Evolutionary conservation across 805 yeast species (phyloP), one percentile per base, ranked within the genome.

Genomic region (Teunomyces lycoperdinae): DNA sequence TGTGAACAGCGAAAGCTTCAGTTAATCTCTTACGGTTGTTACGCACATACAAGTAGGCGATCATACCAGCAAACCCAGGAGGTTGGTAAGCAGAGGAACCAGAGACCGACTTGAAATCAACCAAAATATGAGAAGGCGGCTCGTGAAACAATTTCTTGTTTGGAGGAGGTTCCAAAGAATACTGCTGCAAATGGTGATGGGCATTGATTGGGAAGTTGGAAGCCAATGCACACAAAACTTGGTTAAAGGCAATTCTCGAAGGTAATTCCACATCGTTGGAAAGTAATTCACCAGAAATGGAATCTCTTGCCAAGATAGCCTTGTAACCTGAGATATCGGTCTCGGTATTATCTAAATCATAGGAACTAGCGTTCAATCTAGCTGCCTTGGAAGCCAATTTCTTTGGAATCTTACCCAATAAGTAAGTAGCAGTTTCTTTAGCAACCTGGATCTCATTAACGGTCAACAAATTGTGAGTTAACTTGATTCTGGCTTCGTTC

Each of bases 1-100:
- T 80, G 51, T 79, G 79, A 42, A 88, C 81, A 4, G 86, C 81
- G 67, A 86, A 88, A 0, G 95, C 85, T 66, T 89, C 96, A 0
- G 96, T 85, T 46, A 89, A 69, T 54, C 87, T 73, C 58, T 74
- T 79, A 45, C 76, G 77, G 27, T 79, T 73, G 51, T 82, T 84
- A 60, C 96, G 71, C 56, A 89, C 67, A 61, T 84, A 85, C 67
- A 89, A 71, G 56, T 83, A 82, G 3, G 90, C 91, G 42, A 81
- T 81, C 78, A 85, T 78, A 16, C 89, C 89, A 6, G 77, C 77
- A 54, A 81, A 84, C 2, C 87, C 88, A 45, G 80, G 78, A 20
- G 90, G 90, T 48, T 78, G 75, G 53, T 80, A 70, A 24, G 71
- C 71, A 0, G 86, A 76, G 1, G 87, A 76, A 29, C 81, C 79